Evolutionary conservation across 306 rosid species (phyloP), one percentile per base, ranked within the genome.

Genomic region (Hippophae rhamnoides): DNA sequence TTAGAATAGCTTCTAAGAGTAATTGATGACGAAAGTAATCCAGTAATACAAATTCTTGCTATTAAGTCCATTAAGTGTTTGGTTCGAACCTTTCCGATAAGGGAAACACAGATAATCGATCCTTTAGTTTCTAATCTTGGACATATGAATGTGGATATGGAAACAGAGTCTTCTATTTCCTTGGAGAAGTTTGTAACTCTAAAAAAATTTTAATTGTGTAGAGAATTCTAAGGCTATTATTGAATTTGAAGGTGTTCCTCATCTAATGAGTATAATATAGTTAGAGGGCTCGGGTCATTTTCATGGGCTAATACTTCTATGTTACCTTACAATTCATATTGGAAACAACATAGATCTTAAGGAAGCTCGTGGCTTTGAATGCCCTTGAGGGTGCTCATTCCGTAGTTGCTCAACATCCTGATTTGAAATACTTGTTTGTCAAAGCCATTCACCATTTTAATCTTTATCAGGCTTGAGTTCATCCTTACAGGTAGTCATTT

Each of bases 401-500:
- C 56, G 82, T 78, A 50, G 38, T 76, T 57, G 69, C 87, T 64
- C 96, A 82, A 41, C 54, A 72, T 72, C 86, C 95, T 5, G 87
- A 73, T 38, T 60, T 83, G 79, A 83, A 58, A 65, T 96, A 83
- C 6, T 69, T 87, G 64, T 65, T 65, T 10, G 64, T 73, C 8
- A 72, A 72, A 43, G 92, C 98, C 58, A 69, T 87, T 43, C 84
- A 85, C 70, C 81, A 83, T 58, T 96, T 87, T 61, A 80, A 84
- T 56, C 95, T 90, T 69, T 87, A 79, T 73, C 98, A 90, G 75
- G 60, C 90, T 0, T 95, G 95, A 72, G 83, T 77, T 74, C 94
- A 81, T 59, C 85, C 85, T 63, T 92, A 75, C 80, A 69, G 85
- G 63, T 88, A 73, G 49, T 67, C 81, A 53, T 74, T 58, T 57